These are phyloP conservation scores for Phytophthora melonis DNA, from an alignment of 352 stramenopile genomes.

Conservation along the genomic window DNA sequence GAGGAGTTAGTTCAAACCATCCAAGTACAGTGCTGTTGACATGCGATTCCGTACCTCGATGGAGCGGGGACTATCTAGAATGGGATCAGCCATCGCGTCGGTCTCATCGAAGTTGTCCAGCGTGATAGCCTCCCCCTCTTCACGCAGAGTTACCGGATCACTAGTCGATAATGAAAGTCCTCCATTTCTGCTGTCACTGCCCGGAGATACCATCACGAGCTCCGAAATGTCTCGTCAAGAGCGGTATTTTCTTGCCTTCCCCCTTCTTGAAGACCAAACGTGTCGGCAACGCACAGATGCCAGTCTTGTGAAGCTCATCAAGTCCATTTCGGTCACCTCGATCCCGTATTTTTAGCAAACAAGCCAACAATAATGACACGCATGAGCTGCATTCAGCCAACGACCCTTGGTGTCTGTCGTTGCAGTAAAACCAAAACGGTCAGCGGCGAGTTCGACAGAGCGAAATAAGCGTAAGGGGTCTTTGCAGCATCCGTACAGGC, in stretches of 20 bases:
- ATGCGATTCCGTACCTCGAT: conserved; percentile 42
- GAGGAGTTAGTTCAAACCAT: not conserved
- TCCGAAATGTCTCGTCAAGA: not conserved
- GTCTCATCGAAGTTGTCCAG: conserved; percentile 80
- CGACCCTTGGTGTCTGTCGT: conserved; percentile 24
- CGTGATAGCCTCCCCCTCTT: conserved; percentile 39
- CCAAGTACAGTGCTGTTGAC: not conserved
- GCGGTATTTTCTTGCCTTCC: not conserved
- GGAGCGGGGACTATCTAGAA: conserved; percentile 75
- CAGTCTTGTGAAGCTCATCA: conserved; percentile 18
- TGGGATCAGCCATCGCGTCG: conserved; percentile 34
- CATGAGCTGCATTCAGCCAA: conserved; percentile 6
- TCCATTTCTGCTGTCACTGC: conserved; percentile 13
- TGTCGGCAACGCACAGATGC: not conserved
- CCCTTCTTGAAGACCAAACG: conserved; percentile 4
- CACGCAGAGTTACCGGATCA: conserved; percentile 4
- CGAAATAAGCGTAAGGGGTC: not conserved
- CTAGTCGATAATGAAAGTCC: conserved; percentile 15
- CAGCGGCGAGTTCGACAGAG: conserved; percentile 9
- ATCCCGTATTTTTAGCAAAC: conserved; percentile 42
- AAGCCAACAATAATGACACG: conserved; percentile 12
- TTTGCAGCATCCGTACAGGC: not conserved
- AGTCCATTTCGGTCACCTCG: conserved; percentile 31
- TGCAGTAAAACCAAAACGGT: conserved; percentile 32
- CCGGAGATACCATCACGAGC: conserved; percentile 19